These are phyloP conservation scores for Conoideocrella luteorostrata DNA, from an alignment of 2,329 filamentous ascomycete species.

Conservation along the genomic window DNA sequence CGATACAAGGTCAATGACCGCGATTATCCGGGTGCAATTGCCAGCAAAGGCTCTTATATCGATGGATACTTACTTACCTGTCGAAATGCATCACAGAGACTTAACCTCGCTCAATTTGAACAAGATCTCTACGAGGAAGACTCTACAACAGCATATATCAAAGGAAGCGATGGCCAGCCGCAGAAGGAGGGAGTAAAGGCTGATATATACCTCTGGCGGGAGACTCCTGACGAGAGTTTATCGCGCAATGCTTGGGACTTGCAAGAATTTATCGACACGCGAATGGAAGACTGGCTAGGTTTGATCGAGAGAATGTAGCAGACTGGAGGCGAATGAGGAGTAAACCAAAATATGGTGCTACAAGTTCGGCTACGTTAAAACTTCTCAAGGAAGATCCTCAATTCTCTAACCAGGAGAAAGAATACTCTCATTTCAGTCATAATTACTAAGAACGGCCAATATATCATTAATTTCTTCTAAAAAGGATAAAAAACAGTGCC, in stretches of 20 bases:
- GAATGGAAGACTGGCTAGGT: conserved; percentile 23
- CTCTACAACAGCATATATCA: conserved; percentile 4
- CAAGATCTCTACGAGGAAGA: conserved; percentile 17
- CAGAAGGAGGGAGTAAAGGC: conserved; percentile 12
- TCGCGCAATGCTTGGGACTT: conserved; percentile 18
- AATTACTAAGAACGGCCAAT: too few species aligned
- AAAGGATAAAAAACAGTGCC: too few species aligned
- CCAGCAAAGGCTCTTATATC: conserved; percentile 10
- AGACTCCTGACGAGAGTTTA: conserved; percentile 11
- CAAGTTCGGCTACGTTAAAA: too few species aligned
- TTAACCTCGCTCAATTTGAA: conserved; percentile 28
- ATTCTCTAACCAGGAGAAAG: too few species aligned
- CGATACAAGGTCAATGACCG: conserved; percentile 9
- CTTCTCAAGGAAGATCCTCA: too few species aligned
- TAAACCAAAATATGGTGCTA: too few species aligned
- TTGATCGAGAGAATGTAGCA: conserved; percentile 15
- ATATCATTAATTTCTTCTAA: too few species aligned
- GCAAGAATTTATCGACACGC: conserved; percentile 17
- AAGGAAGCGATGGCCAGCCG: too few species aligned
- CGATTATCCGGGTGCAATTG: conserved; percentile 21
- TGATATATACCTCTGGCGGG: conserved; percentile 26
- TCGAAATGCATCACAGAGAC: conserved; percentile 19
- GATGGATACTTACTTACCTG: conserved; percentile 19
- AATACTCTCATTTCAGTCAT: too few species aligned
- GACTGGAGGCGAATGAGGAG: conserved; percentile 10